Evolutionary conservation across 768 basidiomycete species (phyloP).

Genomic region (Rubroboletus pulcherrimus): DNA sequence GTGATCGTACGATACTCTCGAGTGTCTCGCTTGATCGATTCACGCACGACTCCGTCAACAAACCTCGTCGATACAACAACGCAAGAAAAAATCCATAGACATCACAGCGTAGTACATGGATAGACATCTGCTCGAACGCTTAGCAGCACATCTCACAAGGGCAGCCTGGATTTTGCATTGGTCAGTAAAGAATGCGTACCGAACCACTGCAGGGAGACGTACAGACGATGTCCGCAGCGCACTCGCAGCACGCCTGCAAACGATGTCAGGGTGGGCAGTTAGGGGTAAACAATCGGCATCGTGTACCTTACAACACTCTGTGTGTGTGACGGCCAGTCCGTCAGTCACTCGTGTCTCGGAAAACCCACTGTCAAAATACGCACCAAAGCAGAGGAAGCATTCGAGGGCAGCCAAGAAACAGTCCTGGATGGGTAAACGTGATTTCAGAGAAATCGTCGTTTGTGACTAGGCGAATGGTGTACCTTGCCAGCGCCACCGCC

Average conservation of each 20-base stretch:
- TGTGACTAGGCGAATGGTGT: background rate
- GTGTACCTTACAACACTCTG: constrained; percentile 69
- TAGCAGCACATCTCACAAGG: constrained; percentile 78
- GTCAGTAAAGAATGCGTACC: background rate
- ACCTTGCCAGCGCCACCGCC: constrained; percentile 73
- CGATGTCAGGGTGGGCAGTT: background rate
- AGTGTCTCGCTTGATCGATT: no score
- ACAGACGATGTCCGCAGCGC: constrained; percentile 69
- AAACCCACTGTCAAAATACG: constrained; percentile 19
- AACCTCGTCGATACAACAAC: constrained; percentile 10
- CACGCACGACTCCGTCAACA: background rate
- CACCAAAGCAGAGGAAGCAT: constrained; percentile 74
- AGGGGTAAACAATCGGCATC: background rate
- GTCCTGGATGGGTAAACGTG: constrained; percentile 40
- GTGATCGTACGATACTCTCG: background rate
- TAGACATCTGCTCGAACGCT: constrained; percentile 2
- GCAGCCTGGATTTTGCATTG: constrained; percentile 46
- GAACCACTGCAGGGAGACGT: constrained; percentile 23
- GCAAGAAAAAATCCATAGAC: background rate
- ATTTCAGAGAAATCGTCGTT: background rate
- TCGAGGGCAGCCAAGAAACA: constrained; percentile 59
- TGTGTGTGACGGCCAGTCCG: background rate
- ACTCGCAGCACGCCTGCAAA: constrained; percentile 64
- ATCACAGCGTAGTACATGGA: constrained; percentile 8
- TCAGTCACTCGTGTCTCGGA: background rate